Percentiles rank a stretch among this genome's conserved stretches.
These are phyloP conservation scores for Aspergillus sp. DNA, from an alignment of 2,329 filamentous ascomycete genomes.

Conservation along the genomic window DNA sequence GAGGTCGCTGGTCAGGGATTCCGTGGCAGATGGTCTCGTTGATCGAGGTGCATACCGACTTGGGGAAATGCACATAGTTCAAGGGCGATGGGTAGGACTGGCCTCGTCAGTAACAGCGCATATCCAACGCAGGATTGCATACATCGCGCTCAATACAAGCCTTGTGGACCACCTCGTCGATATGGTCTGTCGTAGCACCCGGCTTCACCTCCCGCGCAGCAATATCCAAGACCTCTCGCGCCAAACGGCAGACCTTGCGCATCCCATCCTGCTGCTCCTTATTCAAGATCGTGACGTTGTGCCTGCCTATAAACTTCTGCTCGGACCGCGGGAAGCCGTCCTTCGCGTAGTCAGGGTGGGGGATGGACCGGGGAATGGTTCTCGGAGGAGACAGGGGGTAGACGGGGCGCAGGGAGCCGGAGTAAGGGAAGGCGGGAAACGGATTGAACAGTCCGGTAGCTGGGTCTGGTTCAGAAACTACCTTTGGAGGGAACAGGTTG, in stretches of 20 bases:
- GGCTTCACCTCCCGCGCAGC: constrained; percentile 73
- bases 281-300: constrained; percentile 75
- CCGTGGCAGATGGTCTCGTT: constrained; percentile 99
- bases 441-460: constrained; percentile 84
- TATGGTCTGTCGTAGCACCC: constrained; percentile 91
- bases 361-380: constrained; percentile 68
- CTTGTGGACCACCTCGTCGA: constrained; percentile 91
- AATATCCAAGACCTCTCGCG: constrained; percentile 85
- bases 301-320: constrained; percentile 57
- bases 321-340: constrained; percentile 66
- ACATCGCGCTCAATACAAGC: constrained; percentile 89
- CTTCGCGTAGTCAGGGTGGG: constrained; percentile 75
- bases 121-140: constrained; percentile 29
- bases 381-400: constrained; percentile 71
- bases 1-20: constrained; percentile 80
- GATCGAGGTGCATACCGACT: constrained; percentile 90
- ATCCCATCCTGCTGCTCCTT: constrained; percentile 75
- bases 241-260: constrained; percentile 81
- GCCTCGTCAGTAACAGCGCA: constrained; percentile 7
- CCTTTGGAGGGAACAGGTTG: constrained; percentile 65
- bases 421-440: constrained; percentile 77
- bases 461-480: constrained; percentile 85
- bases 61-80: constrained; percentile 94
- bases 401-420: constrained; percentile 72
- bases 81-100: constrained; percentile 90